These are phyloP conservation scores for Diplotaxis tenuifolia DNA, from an alignment of 345 rosid genomes.

Conservation along the genomic window DNA sequence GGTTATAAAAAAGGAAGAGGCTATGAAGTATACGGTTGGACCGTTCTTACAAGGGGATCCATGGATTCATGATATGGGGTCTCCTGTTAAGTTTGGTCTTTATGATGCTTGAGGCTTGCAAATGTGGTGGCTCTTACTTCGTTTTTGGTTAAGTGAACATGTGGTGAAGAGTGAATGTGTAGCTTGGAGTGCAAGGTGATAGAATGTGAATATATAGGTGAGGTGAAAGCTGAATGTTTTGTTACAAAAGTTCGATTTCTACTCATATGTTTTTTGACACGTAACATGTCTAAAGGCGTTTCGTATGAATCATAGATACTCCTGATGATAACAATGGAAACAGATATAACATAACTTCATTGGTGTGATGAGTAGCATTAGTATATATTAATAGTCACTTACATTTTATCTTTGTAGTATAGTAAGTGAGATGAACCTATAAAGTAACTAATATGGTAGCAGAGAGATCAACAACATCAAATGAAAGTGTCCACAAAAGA, in stretches of 20 bases:
- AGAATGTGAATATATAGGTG: conserved; percentile 19
- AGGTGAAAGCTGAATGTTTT: background rate
- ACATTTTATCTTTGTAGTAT: no score
- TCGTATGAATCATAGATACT: background rate
- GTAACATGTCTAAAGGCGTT: background rate
- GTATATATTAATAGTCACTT: no score
- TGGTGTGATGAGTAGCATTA: no score
- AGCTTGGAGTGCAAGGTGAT: background rate
- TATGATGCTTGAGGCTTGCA: conserved; percentile 23
- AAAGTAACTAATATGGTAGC: background rate
- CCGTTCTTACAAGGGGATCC: conserved; percentile 54
- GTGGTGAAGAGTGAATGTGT: background rate
- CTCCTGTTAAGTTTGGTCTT: conserved; percentile 49
- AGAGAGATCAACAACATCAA: background rate
- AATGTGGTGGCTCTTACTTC: background rate
- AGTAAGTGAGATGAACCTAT: no score
- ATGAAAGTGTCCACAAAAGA: background rate
- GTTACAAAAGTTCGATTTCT: background rate
- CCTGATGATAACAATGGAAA: background rate
- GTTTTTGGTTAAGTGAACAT: background rate
- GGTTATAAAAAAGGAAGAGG: conserved; percentile 45
- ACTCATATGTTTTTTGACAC: background rate
- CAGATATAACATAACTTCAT: background rate
- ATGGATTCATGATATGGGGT: conserved; percentile 45
- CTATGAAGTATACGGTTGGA: conserved; percentile 55